These are phyloP conservation scores for Lolium multiflorum DNA, from an alignment of 176 grass and related monocot species.

Conservation along the genomic window DNA sequence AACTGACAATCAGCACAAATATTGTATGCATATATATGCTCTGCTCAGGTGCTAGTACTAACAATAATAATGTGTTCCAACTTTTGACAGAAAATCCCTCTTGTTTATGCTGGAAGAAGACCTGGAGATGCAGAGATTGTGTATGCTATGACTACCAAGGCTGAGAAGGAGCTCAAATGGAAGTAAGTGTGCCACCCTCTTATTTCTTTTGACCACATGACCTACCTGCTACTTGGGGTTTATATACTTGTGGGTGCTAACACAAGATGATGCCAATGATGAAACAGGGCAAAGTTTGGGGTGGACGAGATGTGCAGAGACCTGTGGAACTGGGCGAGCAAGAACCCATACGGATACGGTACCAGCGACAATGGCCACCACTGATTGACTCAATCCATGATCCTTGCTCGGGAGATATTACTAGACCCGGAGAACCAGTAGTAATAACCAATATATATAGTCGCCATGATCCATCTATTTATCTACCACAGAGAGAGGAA, in stretches of 20 bases:
- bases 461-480: background rate
- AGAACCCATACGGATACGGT: slow-evolving; percentile 85
- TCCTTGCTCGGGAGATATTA: background rate
- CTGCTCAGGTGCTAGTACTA: background rate
- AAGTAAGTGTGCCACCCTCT: slow-evolving; percentile 50
- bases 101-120: slow-evolving; percentile 69
- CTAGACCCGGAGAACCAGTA: background rate
- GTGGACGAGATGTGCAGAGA: slow-evolving; percentile 96
- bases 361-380: slow-evolving; percentile 44
- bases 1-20: background rate
- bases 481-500: background rate
- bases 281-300: slow-evolving; percentile 75
- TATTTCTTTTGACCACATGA: background rate
- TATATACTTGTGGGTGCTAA: background rate
- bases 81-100: slow-evolving; percentile 65
- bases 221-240: background rate
- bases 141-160: slow-evolving; percentile 72
- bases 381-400: background rate
- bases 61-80: background rate
- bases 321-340: slow-evolving; percentile 94
- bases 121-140: slow-evolving; percentile 79
- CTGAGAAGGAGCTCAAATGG: slow-evolving; percentile 85
- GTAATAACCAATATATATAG: background rate
- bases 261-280: background rate
- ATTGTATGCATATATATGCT: background rate